Conservation (phyloP, 2,329 filamentous ascomycete species). For the Diaporthe sp. region DNA sequence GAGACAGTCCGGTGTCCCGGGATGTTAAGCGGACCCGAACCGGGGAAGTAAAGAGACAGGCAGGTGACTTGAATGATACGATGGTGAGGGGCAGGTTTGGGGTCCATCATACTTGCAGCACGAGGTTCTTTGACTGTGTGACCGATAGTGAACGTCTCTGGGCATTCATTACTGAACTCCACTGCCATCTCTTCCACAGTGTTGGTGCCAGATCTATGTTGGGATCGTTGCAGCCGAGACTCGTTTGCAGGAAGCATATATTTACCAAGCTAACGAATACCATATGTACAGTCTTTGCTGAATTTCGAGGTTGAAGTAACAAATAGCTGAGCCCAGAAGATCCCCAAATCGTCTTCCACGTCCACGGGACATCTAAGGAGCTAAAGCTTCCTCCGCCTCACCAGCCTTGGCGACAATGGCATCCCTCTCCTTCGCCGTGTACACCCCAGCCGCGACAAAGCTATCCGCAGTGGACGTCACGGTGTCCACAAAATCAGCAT, state of each 20-base stretch:
- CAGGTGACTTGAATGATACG: no score
- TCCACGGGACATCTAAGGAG: not conserved
- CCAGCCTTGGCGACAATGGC: conserved; percentile 7
- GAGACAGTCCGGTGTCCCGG: not conserved
- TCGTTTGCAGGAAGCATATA: not conserved
- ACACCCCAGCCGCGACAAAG: conserved; percentile 2
- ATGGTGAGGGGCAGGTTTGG: no score
- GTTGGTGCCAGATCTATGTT: no score
- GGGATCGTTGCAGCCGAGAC: no score
- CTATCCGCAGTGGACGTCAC: not conserved
- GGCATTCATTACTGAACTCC: no score
- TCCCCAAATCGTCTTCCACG: no score
- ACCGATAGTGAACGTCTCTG: no score
- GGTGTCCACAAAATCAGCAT: not conserved
- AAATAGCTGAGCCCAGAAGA: not conserved
- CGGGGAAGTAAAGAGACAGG: not conserved
- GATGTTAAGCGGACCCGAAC: not conserved
- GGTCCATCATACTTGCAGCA: no score
- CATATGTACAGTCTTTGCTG: not conserved
- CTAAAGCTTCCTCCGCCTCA: not conserved
- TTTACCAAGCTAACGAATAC: not conserved
- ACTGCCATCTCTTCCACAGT: rapidly evolving
- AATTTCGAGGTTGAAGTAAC: not conserved
- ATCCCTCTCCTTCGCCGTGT: not conserved
- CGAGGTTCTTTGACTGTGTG: no score